Evolutionary conservation across 768 basidiomycete genomes (phyloP).

Genomic region (Pleurotus platypus): DNA sequence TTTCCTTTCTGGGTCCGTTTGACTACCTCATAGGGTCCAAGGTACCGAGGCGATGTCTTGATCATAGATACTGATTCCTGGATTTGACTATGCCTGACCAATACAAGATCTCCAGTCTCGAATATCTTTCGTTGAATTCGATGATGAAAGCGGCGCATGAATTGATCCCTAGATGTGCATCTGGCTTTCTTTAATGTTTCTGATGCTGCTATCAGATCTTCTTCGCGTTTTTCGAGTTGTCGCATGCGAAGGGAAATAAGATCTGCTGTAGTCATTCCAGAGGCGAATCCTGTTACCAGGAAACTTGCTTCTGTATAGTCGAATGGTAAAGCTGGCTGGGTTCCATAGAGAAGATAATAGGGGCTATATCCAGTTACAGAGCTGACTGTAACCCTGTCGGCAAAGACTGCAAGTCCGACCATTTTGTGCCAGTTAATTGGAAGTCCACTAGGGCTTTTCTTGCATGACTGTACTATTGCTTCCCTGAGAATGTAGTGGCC

Average conservation of each 20-base stretch:
- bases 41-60: no score
- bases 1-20: no score
- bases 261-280: conserved; percentile 10
- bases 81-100: no score
- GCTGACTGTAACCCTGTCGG: conserved; percentile 38
- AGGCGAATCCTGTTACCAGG: conserved; percentile 16
- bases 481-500: conserved; percentile 13
- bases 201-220: conserved; percentile 17
- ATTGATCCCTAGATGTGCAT: conserved; percentile 17
- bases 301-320: conserved; percentile 22
- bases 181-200: conserved; percentile 13
- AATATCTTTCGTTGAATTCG: neutral
- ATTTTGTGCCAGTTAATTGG: no score
- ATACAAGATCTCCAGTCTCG: neutral
- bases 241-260: conserved; percentile 18
- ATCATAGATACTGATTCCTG: no score
- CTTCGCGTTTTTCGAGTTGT: conserved; percentile 17
- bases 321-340: conserved; percentile 8
- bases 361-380: neutral
- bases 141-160: conserved; percentile 13
- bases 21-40: no score
- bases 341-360: neutral
- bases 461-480: conserved; percentile 1
- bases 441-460: neutral
- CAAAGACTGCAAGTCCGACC: no score